Conservation (phyloP, 2,329 filamentous ascomycete species). For the Incumbomyces lentus region DNA sequence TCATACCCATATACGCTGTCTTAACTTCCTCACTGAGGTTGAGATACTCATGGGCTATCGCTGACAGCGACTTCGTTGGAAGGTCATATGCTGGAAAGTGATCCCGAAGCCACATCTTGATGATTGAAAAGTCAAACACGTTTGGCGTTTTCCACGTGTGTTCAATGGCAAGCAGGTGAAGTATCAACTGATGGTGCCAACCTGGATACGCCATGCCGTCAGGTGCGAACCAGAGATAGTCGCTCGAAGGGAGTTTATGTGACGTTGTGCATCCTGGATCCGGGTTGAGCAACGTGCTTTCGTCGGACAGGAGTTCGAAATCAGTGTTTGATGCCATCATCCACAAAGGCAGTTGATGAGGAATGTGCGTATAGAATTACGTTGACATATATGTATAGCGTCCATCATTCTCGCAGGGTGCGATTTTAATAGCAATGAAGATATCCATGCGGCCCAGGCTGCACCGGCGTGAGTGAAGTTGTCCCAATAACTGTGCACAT, state of each 20-base stretch:
- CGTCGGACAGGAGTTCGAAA: background rate
- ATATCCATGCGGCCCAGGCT: too few species aligned
- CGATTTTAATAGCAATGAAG: too few species aligned
- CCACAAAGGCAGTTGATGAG: too few species aligned
- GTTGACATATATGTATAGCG: too few species aligned
- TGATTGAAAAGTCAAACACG: background rate
- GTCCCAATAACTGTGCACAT: too few species aligned
- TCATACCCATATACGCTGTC: background rate
- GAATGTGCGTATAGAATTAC: too few species aligned
- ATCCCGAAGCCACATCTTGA: background rate
- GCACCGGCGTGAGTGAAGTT: too few species aligned
- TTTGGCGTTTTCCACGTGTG: background rate
- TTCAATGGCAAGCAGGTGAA: background rate
- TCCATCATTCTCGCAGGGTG: too few species aligned
- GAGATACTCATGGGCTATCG: background rate
- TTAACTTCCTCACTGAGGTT: background rate
- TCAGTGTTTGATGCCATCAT: too few species aligned
- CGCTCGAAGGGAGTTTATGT: background rate
- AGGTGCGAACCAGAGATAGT: constrained; percentile 1
- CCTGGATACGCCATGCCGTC: background rate
- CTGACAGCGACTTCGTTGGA: background rate
- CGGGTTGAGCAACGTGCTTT: background rate
- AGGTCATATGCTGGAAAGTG: background rate
- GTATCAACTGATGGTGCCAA: constrained; percentile 3
- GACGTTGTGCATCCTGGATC: background rate